Base-by-base conservation (phyloP, 306 rosid species). In the Cucurbita pepo region DNA sequence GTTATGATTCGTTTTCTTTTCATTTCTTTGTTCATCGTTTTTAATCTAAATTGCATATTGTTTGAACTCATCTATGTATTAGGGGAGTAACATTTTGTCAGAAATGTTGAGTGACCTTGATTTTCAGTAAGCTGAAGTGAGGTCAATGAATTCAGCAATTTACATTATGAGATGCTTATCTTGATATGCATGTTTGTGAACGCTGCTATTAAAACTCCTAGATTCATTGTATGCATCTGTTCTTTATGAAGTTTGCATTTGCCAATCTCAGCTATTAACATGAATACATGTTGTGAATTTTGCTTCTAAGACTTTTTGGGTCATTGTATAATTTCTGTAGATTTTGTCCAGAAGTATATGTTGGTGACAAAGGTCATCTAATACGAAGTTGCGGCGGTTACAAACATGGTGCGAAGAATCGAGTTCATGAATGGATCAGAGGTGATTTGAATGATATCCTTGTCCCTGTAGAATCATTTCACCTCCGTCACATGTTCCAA, bases 401-500 rank as follows among this genome's bases (percentile, higher is more conserved):
- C 71, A 90, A 63, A 82, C 88, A 13, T 15, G 86, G 79, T 69
- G 86, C 85, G 73, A 91, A 84, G 81, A 85, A 85, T 59, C 80
- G 73, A 75, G 91, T 86, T 72, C 97, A 94, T 78, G 88, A 94
- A 76, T 88, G 96, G 91, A 67, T 83, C 51, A 59, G 71, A 58
- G 91, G 96, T 71, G 75, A 84, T 81, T 69, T 88, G 79, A 82
- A 85, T 76, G 95, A 89, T 76, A 77, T 94, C 65, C 86, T 91
- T 16, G 89, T 86, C 82, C 90, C 91, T 5, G 92, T 91, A 48
- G 92, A 89, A 81, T 60, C 92, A 6, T 91, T 85, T 86, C 98
- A 87, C 77, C 85, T 90, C n/a, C 58, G 71, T 43, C 79, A 50
- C 84, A 87, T 88, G 91, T 87, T 85, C 76, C 94, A 87, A 81